Base-by-base conservation (phyloP, 2,329 filamentous ascomycete genomes). In the Monosporascus sp. region DNA sequence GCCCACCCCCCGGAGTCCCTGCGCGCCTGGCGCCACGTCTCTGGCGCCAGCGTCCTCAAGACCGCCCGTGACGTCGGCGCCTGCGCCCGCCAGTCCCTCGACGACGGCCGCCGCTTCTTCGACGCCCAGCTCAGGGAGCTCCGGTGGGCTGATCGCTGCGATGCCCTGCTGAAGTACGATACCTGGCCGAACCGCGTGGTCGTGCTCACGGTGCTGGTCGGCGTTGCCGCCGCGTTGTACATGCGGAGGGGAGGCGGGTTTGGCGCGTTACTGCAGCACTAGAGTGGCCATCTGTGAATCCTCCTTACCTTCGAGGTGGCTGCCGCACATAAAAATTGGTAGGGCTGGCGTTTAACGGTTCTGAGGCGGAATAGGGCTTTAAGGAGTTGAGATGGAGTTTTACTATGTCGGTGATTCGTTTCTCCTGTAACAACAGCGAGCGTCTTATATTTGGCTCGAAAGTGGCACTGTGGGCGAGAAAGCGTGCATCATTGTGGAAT, bases 21-120 rank as follows among this genome's bases (percentile, higher is more conserved):
- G 7, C 80, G 78, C 37, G 78, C 81, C 6, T 97, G 92, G 91
- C 76, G 77, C 56, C 72, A 71, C 17, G 86, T 99, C 55, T 91
- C 91, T 3, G 69, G 71, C 7, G 82, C 82, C 55, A 97, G 92
- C 68, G 91, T 91, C 7, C 79, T 99, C 50, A 97, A 96, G 71
- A 96, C 92, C 2, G 88, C 88, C 0, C 79, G 82, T 14, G 75
- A 81, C 64, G 66, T 77, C 48, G 67, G 74, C 44, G 68, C 69
- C 38, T 76, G 81, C 48, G 68, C 76, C 6, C 68, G 69, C 27
- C 83, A 91, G 66, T 82, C 79, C 0, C 70, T 90, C 36, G 71
- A 79, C 31, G 82, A 93, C 41, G 93, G 90, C 2, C 76, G 85
- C 56, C 68, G 65, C 5, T 81, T 86, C 56, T 93, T 97, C 62